Conservation (phyloP, 2,329 filamentous ascomycete genomes). For the Pseudogymnoascus verrucosus region DNA sequence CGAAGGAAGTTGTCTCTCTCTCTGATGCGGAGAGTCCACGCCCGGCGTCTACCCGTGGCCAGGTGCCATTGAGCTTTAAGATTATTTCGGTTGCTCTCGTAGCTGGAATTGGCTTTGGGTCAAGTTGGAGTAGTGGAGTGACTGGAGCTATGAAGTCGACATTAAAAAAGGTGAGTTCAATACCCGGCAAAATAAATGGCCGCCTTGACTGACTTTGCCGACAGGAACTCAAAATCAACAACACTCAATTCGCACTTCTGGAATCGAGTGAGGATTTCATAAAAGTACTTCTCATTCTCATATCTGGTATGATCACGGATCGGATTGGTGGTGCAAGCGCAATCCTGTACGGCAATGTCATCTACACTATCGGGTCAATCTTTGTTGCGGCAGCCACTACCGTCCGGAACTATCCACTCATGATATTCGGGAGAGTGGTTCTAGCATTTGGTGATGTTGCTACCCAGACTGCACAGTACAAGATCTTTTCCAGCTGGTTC, state of each 20-base stretch:
- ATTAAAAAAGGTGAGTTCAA: conserved; percentile 40
- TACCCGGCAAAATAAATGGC: background rate
- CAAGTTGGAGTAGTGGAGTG: conserved; percentile 52
- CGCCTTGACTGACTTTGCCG: background rate
- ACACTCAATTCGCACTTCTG: conserved; percentile 50
- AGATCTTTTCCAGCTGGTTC: conserved; percentile 59
- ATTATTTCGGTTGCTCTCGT: conserved; percentile 42
- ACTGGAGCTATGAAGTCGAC: conserved; percentile 54
- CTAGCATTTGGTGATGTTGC: conserved; percentile 54
- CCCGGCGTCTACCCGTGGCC: background rate
- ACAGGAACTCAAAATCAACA: conserved; percentile 47
- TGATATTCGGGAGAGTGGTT: conserved; percentile 49
- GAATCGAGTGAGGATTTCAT: conserved; percentile 57
- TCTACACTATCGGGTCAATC: conserved; percentile 50
- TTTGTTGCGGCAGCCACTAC: conserved; percentile 50
- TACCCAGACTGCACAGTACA: conserved; percentile 57
- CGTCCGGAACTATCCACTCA: conserved; percentile 49
- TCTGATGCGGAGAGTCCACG: background rate
- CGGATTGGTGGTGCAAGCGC: conserved; percentile 49
- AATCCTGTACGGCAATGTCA: conserved; percentile 53
- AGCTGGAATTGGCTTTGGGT: conserved; percentile 49
- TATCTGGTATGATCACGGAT: conserved; percentile 49
- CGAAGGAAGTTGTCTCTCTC: background rate
- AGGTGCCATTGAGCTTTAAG: conserved; percentile 24
- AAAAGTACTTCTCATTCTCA: conserved; percentile 46